Conservation (phyloP, 345 rosid genomes). For the Eucalyptus erythrocorys region DNA sequence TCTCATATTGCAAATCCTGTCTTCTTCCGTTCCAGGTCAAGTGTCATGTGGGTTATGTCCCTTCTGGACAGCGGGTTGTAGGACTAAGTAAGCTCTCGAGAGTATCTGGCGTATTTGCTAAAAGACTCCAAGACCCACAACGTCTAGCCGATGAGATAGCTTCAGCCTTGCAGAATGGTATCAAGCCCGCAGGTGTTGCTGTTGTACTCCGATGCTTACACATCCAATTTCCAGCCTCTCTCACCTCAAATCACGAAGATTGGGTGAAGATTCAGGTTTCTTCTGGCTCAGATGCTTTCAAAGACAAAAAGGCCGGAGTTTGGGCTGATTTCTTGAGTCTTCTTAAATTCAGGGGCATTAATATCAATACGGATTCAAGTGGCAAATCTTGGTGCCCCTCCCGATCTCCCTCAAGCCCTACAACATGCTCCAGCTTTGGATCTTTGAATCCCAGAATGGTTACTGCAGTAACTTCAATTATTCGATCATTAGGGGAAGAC, state of each 20-base stretch:
- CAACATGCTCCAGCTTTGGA: constrained; percentile 15
- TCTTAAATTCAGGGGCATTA: constrained; percentile 45
- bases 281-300: constrained; percentile 77
- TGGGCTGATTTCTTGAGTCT: constrained; percentile 71
- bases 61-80: constrained; percentile 63
- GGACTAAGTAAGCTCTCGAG: constrained; percentile 94
- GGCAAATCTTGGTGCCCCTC: constrained; percentile 67
- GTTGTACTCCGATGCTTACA: constrained; percentile 78
- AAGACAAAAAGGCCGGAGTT: constrained; percentile 32
- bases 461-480: constrained; percentile 55
- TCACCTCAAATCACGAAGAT: constrained; percentile 36
- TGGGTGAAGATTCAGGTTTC: constrained; percentile 38
- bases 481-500: constrained; percentile 79
- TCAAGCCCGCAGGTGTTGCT: constrained; percentile 83
- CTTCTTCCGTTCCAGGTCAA: constrained; percentile 83
- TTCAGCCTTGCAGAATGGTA: constrained; percentile 63
- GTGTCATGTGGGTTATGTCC: constrained; percentile 88
- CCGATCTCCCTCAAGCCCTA: constrained; percentile 12
- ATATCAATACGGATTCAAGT: constrained; percentile 15
- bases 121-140: constrained; percentile 82
- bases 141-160: constrained; percentile 70
- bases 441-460: constrained; percentile 44
- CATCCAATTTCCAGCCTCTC: constrained; percentile 54
- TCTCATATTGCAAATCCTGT: constrained; percentile 88
- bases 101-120: constrained; percentile 77